Evolutionary conservation across 306 rosid species (phyloP), one percentile per base, ranked within the genome.

Genomic region (Fagus sylvatica): DNA sequence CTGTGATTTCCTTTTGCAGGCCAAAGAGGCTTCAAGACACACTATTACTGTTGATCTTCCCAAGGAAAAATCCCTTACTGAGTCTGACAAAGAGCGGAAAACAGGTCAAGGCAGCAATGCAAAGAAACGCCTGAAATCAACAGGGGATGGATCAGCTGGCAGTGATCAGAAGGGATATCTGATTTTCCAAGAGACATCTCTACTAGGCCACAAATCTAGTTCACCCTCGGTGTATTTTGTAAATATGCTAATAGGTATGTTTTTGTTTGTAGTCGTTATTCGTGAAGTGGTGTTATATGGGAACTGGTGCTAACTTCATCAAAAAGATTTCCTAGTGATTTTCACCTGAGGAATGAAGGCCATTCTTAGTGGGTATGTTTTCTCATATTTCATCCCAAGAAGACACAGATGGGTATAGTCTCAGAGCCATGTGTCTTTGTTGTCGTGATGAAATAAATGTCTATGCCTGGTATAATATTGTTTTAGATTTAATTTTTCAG

Each of bases 1-100:
- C 42, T 74, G 22, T 72, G 67, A 60, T 82, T 71, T 69, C 40
- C 51, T 82, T 68, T 28, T 82, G 80, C 93, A 87, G 96, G 77
- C 56, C 12, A 67, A 57, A 78, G 76, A 39, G 49, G 76, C 54
- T 78, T 69, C 33, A 19, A 10, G 53, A 34, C n/a, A 9, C 8
- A 55, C n/a, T 39, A 6, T 9, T 71, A 59, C 60, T 53, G 43
- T 51, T 19, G 9, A 42, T 67, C 42, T 16, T 0, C 61, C 69
- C 22, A 82, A 56, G 59, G 67, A 71, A 64, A n/a, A 7, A 39
- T 42, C 54, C 2, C n/a, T 1, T 32, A 39, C 67, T 30, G 49
- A 64, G 53, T 73, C 78, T 56, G 33, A 33, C 74, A 72, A 66
- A 5, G 75, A 13, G 22, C 9, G 3, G 73, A 56, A 72, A 61